Evolutionary conservation across 106 monocot species (phyloP).

Genomic region (Vanilla planifolia): DNA sequence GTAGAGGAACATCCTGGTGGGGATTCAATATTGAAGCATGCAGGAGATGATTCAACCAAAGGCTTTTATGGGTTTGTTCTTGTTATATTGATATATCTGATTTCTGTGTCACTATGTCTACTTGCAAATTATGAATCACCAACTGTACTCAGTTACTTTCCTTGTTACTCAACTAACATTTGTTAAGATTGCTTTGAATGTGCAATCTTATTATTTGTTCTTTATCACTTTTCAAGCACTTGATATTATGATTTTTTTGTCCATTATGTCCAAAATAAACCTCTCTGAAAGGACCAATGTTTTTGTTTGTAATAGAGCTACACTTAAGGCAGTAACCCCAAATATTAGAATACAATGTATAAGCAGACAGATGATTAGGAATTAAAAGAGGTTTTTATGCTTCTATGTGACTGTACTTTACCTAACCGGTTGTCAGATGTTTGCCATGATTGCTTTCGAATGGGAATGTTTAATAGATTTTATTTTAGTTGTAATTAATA

Average conservation of each 20-base stretch:
- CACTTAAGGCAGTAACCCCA: too few species aligned
- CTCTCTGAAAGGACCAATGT: not conserved
- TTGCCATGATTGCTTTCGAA: too few species aligned
- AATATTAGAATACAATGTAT: too few species aligned
- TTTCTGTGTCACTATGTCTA: not conserved
- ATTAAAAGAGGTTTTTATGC: too few species aligned
- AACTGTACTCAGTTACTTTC: not conserved
- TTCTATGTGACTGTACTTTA: too few species aligned
- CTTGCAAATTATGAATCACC: not conserved
- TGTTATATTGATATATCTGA: conserved; percentile 5
- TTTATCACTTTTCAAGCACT: not conserved
- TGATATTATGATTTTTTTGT: not conserved
- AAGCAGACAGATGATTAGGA: too few species aligned
- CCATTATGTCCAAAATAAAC: not conserved
- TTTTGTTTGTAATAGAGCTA: too few species aligned
- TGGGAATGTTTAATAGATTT: too few species aligned
- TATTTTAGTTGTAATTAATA: too few species aligned
- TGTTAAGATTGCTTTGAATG: not conserved
- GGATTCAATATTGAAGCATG: conserved; percentile 89
- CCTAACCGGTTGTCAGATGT: too few species aligned
- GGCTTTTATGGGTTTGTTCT: conserved; percentile 80
- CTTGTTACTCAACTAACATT: too few species aligned
- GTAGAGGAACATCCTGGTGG: conserved; percentile 97
- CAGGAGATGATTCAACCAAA: conserved; percentile 89
- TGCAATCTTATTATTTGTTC: too few species aligned